Conservation (phyloP, 2,329 filamentous ascomycete species). For the Microdochium nivale region DNA sequence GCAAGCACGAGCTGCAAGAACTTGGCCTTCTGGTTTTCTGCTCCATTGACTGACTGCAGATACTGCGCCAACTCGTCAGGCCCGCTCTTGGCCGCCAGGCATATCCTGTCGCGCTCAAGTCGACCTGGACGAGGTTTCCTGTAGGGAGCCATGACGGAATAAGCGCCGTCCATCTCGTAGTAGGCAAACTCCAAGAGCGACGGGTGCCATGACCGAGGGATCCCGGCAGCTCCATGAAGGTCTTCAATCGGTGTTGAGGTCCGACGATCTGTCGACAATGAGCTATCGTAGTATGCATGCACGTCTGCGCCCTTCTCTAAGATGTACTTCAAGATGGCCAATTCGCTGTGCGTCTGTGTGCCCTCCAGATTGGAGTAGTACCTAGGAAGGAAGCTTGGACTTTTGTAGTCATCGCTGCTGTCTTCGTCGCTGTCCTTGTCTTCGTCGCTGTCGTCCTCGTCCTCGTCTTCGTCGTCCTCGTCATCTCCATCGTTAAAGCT, state of each 20-base stretch:
- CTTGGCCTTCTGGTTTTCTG: neutral
- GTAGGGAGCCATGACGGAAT: neutral
- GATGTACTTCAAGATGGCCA: too few relatives aligned
- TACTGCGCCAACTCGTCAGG: neutral
- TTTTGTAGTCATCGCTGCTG: too few relatives aligned
- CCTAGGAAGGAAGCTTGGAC: too few relatives aligned
- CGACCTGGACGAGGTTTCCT: neutral
- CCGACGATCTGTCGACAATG: too few relatives aligned
- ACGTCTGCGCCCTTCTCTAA: too few relatives aligned
- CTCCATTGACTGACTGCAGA: neutral
- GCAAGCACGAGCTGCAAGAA: neutral
- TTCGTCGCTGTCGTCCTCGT: too few relatives aligned
- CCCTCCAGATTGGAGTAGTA: too few relatives aligned
- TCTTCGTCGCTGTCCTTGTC: too few relatives aligned
- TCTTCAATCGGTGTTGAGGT: too few relatives aligned
- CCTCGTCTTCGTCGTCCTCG: too few relatives aligned
- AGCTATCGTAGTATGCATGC: neutral
- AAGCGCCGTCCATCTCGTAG: neutral
- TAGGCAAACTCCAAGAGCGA: neutral
- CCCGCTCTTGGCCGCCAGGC: neutral
- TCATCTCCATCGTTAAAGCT: too few relatives aligned
- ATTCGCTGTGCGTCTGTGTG: too few relatives aligned
- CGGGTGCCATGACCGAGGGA: neutral
- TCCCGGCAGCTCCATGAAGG: neutral
- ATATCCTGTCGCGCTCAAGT: neutral